A percentile compares a stretch with the other conserved stretches of the same genome.
phyloP scores from a whole-genome alignment of 371 early-diverging fungal species.

The Mucor racemosus region DNA sequence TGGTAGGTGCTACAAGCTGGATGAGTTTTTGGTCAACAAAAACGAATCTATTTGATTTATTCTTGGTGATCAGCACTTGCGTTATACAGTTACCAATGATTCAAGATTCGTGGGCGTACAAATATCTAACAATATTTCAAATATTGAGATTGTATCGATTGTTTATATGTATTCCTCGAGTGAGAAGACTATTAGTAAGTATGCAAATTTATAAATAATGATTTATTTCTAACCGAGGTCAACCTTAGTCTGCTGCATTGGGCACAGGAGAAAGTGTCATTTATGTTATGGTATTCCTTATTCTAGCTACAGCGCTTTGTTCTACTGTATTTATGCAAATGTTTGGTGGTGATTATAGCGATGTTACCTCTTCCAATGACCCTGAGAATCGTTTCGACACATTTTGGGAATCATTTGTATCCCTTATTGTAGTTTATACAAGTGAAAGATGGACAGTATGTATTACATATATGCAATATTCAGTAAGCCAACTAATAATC shows the following conservation, averaged over 20 bases:
- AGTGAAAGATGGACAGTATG: slow-evolving; percentile 66
- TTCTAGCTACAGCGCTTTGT: slow-evolving; percentile 46
- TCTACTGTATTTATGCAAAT: slow-evolving; percentile 53
- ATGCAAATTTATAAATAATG: not conserved
- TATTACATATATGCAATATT: not conserved
- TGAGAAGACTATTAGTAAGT: slow-evolving; percentile 53
- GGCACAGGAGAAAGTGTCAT: slow-evolving; percentile 56
- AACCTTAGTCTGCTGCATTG: slow-evolving; percentile 40
- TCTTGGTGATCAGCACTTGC: slow-evolving; percentile 56
- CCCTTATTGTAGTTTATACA: slow-evolving; percentile 61
- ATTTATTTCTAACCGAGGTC: not conserved
- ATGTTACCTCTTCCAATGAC: slow-evolving; percentile 25
- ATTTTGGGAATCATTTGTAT: slow-evolving; percentile 52
- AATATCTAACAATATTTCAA: slow-evolving; percentile 62
- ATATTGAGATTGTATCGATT: slow-evolving; percentile 56
- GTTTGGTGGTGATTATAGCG: slow-evolving; percentile 51
- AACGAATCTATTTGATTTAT: slow-evolving; percentile 54
- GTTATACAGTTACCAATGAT: slow-evolving; percentile 61
- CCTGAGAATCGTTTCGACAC: slow-evolving; percentile 45
- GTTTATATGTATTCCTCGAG: slow-evolving; percentile 60
- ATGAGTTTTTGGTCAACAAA: slow-evolving; percentile 53
- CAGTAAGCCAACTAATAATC: not conserved
- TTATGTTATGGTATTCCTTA: slow-evolving; percentile 47
- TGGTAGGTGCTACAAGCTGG: slow-evolving; percentile 54
- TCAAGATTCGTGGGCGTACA: slow-evolving; percentile 51